A percentile compares a stretch with the other conserved stretches of the same genome.
Evolutionary conservation across 106 monocot species (phyloP).

Genomic region (Platanthera guangdongensis): DNA sequence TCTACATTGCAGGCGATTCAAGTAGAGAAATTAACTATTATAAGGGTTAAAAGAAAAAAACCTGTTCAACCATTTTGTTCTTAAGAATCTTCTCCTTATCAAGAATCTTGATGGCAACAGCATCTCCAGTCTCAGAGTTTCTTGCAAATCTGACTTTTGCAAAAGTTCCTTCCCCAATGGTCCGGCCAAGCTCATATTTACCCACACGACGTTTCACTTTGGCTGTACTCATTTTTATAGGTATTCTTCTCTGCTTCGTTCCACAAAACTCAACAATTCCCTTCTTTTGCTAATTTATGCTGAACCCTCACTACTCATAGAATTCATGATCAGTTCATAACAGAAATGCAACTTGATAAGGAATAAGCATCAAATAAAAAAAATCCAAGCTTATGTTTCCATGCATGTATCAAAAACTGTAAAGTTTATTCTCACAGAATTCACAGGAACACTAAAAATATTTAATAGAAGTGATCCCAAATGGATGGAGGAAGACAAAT

Average conservation of each 20-base stretch:
- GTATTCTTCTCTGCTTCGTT: not conserved
- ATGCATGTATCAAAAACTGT: not conserved
- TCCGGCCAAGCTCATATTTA: slow-evolving; percentile 84
- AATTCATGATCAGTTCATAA: not conserved
- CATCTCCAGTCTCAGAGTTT: slow-evolving; percentile 59
- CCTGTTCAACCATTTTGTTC: slow-evolving; percentile 92
- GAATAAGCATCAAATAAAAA: not conserved
- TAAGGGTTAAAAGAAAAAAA: slow-evolving; percentile 11
- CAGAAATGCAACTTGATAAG: not conserved
- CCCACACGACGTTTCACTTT: slow-evolving; percentile 73
- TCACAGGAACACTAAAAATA: not conserved
- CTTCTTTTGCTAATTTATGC: not conserved
- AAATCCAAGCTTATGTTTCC: not conserved
- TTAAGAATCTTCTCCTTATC: slow-evolving; percentile 94
- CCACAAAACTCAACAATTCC: not conserved
- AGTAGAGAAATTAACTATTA: not conserved
- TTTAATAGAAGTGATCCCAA: not conserved
- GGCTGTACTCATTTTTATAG: slow-evolving; percentile 35
- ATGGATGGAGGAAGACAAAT: not conserved
- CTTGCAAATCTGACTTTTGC: slow-evolving; percentile 91
- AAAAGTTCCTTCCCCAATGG: slow-evolving; percentile 92
- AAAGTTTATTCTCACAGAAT: not conserved
- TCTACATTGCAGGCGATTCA: not conserved
- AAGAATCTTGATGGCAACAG: slow-evolving; percentile 87
- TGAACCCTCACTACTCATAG: not conserved